Percentiles rank a stretch among this genome's conserved stretches.
Evolutionary conservation across 768 basidiomycete species (phyloP).

Genomic region (Mycena capillaripes): DNA sequence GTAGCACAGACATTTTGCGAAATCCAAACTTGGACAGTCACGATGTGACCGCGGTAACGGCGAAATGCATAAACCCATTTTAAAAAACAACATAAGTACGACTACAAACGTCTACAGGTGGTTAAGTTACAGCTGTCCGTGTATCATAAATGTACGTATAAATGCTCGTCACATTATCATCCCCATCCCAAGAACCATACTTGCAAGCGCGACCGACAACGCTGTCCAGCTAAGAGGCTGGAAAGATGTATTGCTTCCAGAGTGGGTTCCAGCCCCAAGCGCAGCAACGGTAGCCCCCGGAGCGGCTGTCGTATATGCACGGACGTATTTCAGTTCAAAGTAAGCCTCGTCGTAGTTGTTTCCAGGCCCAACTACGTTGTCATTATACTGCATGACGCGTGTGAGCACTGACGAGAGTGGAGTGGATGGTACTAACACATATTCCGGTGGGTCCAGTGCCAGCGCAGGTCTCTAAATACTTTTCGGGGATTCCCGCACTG

Average conservation of each 20-base stretch:
- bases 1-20: conserved; percentile 4
- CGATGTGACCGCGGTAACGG: background rate
- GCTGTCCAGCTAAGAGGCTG: background rate
- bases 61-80: too few species aligned
- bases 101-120: conserved; percentile 17
- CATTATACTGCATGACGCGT: conserved; percentile 59
- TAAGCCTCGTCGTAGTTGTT: conserved; percentile 68
- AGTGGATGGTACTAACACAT: conserved; percentile 49
- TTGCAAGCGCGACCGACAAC: background rate
- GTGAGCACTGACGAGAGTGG: background rate
- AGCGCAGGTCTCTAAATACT: conserved; percentile 52
- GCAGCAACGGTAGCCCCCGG: conserved; percentile 37
- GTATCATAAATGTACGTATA: conserved; percentile 27
- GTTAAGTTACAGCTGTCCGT: conserved; percentile 14
- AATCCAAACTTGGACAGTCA: background rate
- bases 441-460: conserved; percentile 47
- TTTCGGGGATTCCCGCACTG: conserved; percentile 60
- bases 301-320: conserved; percentile 32
- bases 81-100: background rate
- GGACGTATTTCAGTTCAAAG: conserved; percentile 71
- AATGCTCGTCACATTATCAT: conserved; percentile 5
- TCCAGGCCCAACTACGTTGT: conserved; percentile 68
- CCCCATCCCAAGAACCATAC: conserved; percentile 16
- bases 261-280: conserved; percentile 48
- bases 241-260: conserved; percentile 13